These are phyloP conservation scores for Eutypa lata DNA, from an alignment of 2,329 filamentous ascomycete species.

Conservation along the genomic window DNA sequence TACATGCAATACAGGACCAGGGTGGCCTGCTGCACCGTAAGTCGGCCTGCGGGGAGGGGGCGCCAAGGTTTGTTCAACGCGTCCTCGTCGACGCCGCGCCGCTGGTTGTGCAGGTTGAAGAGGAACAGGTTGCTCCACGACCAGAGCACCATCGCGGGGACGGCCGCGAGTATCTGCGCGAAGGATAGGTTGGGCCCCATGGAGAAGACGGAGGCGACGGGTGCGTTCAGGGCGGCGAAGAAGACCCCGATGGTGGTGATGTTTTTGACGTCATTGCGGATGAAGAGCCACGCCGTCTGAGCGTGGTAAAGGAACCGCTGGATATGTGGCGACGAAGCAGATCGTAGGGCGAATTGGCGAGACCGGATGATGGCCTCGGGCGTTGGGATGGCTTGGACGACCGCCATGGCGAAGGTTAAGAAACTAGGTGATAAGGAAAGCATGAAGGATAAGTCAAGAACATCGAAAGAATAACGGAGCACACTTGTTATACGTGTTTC, in stretches of 20 bases:
- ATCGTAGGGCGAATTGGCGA: too few species aligned
- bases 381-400: too few species aligned
- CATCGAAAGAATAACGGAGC: too few species aligned
- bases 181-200: conserved; percentile 3
- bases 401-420: too few species aligned
- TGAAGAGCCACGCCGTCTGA: conserved; percentile 7
- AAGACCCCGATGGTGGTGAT: not conserved
- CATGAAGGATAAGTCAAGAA: too few species aligned
- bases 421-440: too few species aligned
- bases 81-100: conserved; percentile 9
- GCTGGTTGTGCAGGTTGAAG: conserved; percentile 16
- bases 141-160: conserved; percentile 7
- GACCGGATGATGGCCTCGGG: too few species aligned
- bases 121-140: conserved; percentile 11
- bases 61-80: conserved; percentile 16
- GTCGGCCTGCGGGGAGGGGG: conserved; percentile 6
- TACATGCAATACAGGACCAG: conserved; percentile 7
- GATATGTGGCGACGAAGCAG: too few species aligned
- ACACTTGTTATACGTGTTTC: too few species aligned
- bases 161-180: conserved; percentile 1
- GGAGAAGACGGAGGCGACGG: conserved; percentile 1
- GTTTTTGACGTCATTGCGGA: conserved; percentile 3
- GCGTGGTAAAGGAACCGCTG: not conserved
- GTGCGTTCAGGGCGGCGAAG: conserved; percentile 7
- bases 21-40: conserved; percentile 6